Evolutionary conservation across 805 yeast species (phyloP).

Genomic region (Wickerhamomyces silvicola): DNA sequence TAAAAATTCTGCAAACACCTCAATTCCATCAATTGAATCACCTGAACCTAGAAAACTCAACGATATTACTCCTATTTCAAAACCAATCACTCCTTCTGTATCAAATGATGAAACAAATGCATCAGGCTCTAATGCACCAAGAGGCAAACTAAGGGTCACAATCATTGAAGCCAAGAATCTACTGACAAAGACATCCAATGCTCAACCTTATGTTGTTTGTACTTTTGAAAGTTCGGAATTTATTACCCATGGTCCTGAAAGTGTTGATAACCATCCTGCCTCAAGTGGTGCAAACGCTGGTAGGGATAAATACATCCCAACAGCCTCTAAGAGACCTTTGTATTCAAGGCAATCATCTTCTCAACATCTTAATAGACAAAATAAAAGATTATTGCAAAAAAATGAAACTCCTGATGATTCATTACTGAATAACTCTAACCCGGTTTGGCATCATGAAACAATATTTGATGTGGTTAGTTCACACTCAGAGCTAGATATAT

Average conservation of each 20-base stretch:
- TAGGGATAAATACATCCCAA: slow-evolving; percentile 15
- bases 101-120: slow-evolving; percentile 7
- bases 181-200: slow-evolving; percentile 41
- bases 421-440: slow-evolving; percentile 43
- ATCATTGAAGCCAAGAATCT: slow-evolving; percentile 77
- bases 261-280: slow-evolving; percentile 24
- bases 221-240: slow-evolving; percentile 89
- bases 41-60: slow-evolving; percentile 3
- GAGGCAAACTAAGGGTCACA: slow-evolving; percentile 77
- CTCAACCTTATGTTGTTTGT: slow-evolving; percentile 86
- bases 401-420: slow-evolving; percentile 10
- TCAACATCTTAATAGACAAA: slow-evolving; percentile 28
- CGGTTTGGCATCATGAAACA: slow-evolving; percentile 90
- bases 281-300: slow-evolving; percentile 19
- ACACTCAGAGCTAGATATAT: slow-evolving; percentile 76
- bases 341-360: slow-evolving; percentile 40
- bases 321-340: slow-evolving; percentile 29
- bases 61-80: slow-evolving; percentile 4
- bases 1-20: slow-evolving; percentile 14
- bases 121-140: slow-evolving; percentile 37
- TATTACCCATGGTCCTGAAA: slow-evolving; percentile 72
- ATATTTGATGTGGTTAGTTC: slow-evolving; percentile 86
- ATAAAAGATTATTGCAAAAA: slow-evolving; percentile 7
- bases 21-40: slow-evolving; percentile 11
- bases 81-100: slow-evolving; percentile 6